Evolutionary conservation across 2,329 filamentous ascomycete genomes (phyloP), one percentile per base, ranked within the genome.

Genomic region (Bertia moriformis): DNA sequence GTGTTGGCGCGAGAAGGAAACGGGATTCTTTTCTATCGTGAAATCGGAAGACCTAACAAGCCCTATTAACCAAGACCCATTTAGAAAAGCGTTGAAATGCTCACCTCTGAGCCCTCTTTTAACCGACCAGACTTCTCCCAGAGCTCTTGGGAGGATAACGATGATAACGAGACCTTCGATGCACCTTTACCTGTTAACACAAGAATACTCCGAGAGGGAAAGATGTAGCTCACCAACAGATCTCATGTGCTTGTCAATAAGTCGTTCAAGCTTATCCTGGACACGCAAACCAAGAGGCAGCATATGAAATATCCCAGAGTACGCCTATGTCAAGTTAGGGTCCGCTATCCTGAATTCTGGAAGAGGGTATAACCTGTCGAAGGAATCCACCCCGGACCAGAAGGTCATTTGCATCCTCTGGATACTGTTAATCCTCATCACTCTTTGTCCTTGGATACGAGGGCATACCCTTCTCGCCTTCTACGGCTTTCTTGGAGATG

Each of bases 161-260:
- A 83, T 0, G 89, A 95, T 19, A 96, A 60, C 0, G 84, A 79
- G 14, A 91, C 61, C 48, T 85, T 86, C 0, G 85, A 89, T 14
- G 87, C 87, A 14, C 80, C 83, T 72, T 54, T 33, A 38, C 41
- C n/a, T n/a, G n/a, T n/a, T n/a, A n/a, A n/a, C n/a, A n/a, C n/a
- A n/a, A n/a, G n/a, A n/a, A n/a, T n/a, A n/a, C n/a, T n/a, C n/a
- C 50, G 45, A 7, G 45, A 51, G 4, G 42, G 19, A 42, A 24
- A 36, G 46, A 36, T 43, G 20, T 19, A 38, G 44, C 52, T 44
- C 57, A 82, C 82, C 80, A 47, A 91, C 60, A 22, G 69, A 71
- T 39, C 66, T 65, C 91, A 98, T 98, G 54, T 95, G 78, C 52
- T 82, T 84, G 53, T 95, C 88, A 47, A 98, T 81, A 10, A 96